Percentiles rank a stretch among this genome's conserved stretches.
Conservation (phyloP, 495 filamentous ascomycete genomes). For the Xylaria intraflava region DNA sequence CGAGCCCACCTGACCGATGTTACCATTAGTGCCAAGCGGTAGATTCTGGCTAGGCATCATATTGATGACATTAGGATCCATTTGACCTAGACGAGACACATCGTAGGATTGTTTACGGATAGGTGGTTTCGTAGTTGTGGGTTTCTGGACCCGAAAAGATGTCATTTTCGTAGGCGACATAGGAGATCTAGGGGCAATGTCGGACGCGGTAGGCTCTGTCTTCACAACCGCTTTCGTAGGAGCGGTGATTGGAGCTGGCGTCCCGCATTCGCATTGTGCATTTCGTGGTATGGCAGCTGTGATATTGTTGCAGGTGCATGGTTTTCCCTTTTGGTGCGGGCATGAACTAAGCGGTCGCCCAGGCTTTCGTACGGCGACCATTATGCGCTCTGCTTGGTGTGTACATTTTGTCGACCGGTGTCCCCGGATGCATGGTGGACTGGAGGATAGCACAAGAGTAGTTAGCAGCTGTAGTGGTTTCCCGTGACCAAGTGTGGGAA, state of each 20-base stretch:
- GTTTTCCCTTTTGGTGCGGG: constrained; percentile 58
- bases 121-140: constrained; percentile 19
- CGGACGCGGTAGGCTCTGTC: constrained; percentile 17
- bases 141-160: constrained; percentile 41
- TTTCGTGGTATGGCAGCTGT: constrained; percentile 49
- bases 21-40: background rate
- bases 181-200: constrained; percentile 25
- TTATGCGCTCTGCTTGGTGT: constrained; percentile 63
- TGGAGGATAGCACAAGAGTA: constrained; percentile 25
- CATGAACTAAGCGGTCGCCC: constrained; percentile 72
- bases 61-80: constrained; percentile 30
- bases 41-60: constrained; percentile 4
- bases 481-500: background rate
- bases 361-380: constrained; percentile 74
- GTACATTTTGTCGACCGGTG: constrained; percentile 81
- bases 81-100: constrained; percentile 34
- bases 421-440: constrained; percentile 77
- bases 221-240: constrained; percentile 17
- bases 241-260: constrained; percentile 8
- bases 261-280: constrained; percentile 42
- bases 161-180: constrained; percentile 27
- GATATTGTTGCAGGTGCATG: constrained; percentile 42
- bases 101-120: constrained; percentile 43
- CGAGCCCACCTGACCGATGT: background rate
- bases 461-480: constrained; percentile 20